Percentiles rank a stretch among this genome's conserved stretches.
phyloP scores from a whole-genome alignment of 2,329 filamentous ascomycete species.

The Tolypocladium nubicola region DNA sequence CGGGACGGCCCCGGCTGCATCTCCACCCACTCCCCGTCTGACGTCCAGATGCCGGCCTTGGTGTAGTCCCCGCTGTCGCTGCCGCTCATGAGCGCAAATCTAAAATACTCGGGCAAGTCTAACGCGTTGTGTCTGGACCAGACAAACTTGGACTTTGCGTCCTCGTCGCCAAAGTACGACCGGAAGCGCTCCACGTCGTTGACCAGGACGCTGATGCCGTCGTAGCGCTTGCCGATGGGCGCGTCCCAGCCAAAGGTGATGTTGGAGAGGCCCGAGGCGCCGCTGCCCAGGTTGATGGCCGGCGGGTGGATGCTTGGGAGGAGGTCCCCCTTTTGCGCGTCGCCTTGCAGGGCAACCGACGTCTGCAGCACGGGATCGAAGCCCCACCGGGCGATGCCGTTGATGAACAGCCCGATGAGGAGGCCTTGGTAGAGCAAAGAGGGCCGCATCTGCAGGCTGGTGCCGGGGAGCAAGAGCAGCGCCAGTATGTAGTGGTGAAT shows the following conservation, averaged over 20 bases:
- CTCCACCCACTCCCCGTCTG: constrained; percentile 51
- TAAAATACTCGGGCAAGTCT: constrained; percentile 58
- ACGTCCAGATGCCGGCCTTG: constrained; percentile 61
- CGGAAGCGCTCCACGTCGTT: constrained; percentile 78
- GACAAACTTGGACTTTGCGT: constrained; percentile 35
- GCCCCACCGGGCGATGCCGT: constrained; percentile 88
- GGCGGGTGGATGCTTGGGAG: constrained; percentile 45
- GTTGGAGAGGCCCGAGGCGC: constrained; percentile 39
- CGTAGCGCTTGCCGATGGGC: constrained; percentile 40
- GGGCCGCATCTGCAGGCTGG: constrained; percentile 76
- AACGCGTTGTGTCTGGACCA: constrained; percentile 43
- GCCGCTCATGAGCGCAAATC: constrained; percentile 65
- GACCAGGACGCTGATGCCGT: constrained; percentile 70
- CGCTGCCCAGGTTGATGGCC: constrained; percentile 31
- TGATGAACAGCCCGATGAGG: constrained; percentile 83
- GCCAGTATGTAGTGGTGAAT: constrained; percentile 94
- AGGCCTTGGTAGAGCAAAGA: constrained; percentile 82
- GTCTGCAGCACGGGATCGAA: constrained; percentile 87
- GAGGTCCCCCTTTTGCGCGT: constrained; percentile 50
- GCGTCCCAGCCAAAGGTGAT: constrained; percentile 51
- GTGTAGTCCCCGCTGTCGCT: constrained; percentile 59
- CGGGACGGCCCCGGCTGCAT: constrained; percentile 54
- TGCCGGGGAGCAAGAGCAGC: constrained; percentile 78
- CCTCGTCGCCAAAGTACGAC: constrained; percentile 53
- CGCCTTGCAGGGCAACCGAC: constrained; percentile 57